Conservation (phyloP, 768 basidiomycete genomes). For the Kwoniella heveanensis region DNA sequence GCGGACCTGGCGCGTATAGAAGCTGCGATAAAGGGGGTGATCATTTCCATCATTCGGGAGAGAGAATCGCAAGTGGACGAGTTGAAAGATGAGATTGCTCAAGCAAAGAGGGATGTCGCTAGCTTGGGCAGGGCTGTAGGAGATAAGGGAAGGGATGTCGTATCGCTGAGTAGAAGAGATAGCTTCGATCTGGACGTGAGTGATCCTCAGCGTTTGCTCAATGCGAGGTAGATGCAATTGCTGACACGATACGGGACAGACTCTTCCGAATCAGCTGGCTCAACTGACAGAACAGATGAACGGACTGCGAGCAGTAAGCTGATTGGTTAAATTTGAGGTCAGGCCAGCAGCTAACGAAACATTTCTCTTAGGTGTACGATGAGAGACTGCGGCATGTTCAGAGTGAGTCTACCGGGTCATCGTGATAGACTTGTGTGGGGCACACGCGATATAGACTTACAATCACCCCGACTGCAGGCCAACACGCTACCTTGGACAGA, state of each 20-base stretch:
- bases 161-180: slow-evolving; percentile 70
- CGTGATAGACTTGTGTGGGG: slow-evolving; percentile 40
- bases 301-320: slow-evolving; percentile 58
- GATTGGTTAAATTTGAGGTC: not conserved
- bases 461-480: slow-evolving; percentile 55
- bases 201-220: too few species aligned
- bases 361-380: slow-evolving; percentile 32
- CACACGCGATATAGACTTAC: too few species aligned
- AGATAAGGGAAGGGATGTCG: slow-evolving; percentile 61
- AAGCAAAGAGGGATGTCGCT: slow-evolving; percentile 67
- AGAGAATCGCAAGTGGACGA: slow-evolving; percentile 75
- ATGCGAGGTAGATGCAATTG: too few species aligned
- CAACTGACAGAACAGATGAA: slow-evolving; percentile 72
- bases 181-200: slow-evolving; percentile 51
- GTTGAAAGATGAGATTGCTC: slow-evolving; percentile 68
- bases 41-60: slow-evolving; percentile 71
- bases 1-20: slow-evolving; percentile 77
- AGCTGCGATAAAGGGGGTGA: slow-evolving; percentile 71
- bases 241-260: too few species aligned
- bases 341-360: not conserved
- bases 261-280: slow-evolving; percentile 72
- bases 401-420: too few species aligned
- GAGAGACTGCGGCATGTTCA: slow-evolving; percentile 41
- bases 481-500: slow-evolving; percentile 78
- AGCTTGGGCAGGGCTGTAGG: slow-evolving; percentile 72